Evolutionary conservation across 305 asterid genomes (phyloP), one percentile per base, ranked within the genome.

Genomic region (Rubia balearica): DNA sequence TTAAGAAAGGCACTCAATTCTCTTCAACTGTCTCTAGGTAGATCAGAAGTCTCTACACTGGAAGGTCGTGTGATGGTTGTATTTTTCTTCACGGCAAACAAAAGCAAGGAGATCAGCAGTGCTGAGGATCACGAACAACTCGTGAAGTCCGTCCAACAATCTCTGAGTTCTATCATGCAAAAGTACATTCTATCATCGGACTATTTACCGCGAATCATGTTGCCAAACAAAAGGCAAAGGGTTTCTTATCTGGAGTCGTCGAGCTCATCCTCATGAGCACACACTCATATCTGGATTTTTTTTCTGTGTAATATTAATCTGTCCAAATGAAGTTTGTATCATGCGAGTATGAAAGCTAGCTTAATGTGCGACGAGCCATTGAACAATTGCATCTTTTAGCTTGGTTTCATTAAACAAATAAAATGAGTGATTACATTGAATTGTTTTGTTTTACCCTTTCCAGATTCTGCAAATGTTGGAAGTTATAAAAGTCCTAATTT

Each of bases 41-140:
- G 85, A 78, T 77, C 86, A 1, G 89, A 92, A 81, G 80, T 90
- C 72, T 92, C 95, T 17, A 88, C 88, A 0, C 76, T 86, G 76
- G 87, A 85, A 70, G 80, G 84, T 60, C 86, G 96, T 13, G 70
- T 83, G 64, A 90, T 84, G 84, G 78, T 69, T 19, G 87, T 77
- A 8, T 82, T 90, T 74, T 64, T 86, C 62, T 68, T 88, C 48
- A 69, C 82, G 1, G 57, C 78, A 1, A 40, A 21, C n/a, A 79
- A 70, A 48, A 53, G 68, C 30, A 73, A 59, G 43, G 38, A 72
- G 22, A 3, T 33, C 45, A 65, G 41, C 17, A 60, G 7, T 64
- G 71, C 6, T 17, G 79, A 70, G 38, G 60, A 19, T 40, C 17
- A 30, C 17, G 81, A 82, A 57, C 42, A 71, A 65, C 40, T 78